A percentile compares a stretch with the other conserved stretches of the same genome.
phyloP scores from a whole-genome alignment of 768 basidiomycete genomes.

The Amyloporia xantha region DNA sequence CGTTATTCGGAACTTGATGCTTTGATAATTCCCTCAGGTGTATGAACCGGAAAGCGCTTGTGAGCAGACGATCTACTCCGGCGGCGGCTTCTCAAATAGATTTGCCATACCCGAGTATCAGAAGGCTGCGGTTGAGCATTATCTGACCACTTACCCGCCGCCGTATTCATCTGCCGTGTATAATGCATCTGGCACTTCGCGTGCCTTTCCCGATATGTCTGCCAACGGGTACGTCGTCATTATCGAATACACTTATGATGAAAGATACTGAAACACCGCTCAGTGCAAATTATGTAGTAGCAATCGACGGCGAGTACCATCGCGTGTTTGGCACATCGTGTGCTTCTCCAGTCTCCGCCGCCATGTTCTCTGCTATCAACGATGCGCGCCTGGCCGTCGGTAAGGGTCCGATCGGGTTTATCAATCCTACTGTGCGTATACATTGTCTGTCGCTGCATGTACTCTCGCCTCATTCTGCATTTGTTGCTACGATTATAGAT shows the following conservation, averaged over 20 bases:
- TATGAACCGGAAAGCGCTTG: constrained; percentile 29
- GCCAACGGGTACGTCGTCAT: constrained; percentile 25
- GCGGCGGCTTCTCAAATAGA: constrained; percentile 36
- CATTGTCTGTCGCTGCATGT: too few relatives aligned
- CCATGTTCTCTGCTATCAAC: constrained; percentile 26
- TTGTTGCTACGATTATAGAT: constrained; percentile 7
- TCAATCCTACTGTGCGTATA: constrained; percentile 28
- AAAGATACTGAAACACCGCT: background rate
- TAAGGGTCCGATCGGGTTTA: constrained; percentile 26
- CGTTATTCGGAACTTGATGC: background rate
- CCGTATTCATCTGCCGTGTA: constrained; percentile 24
- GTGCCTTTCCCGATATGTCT: constrained; percentile 25
- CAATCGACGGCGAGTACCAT: constrained; percentile 15
- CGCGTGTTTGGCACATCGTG: constrained; percentile 24
- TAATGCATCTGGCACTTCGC: constrained; percentile 24
- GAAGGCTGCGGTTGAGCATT: constrained; percentile 20
- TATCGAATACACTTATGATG: background rate
- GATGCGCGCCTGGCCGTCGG: constrained; percentile 25
- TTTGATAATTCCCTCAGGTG: constrained; percentile 7
- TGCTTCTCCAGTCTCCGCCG: constrained; percentile 23
- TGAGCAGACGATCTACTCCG: constrained; percentile 29
- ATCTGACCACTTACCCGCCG: constrained; percentile 26
- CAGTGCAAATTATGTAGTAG: constrained; percentile 29
- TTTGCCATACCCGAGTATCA: constrained; percentile 34
- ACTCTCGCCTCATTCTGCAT: too few relatives aligned